Base-by-base conservation (phyloP, 164 flowering plant genomes). In the Amborella trichopoda region DNA sequence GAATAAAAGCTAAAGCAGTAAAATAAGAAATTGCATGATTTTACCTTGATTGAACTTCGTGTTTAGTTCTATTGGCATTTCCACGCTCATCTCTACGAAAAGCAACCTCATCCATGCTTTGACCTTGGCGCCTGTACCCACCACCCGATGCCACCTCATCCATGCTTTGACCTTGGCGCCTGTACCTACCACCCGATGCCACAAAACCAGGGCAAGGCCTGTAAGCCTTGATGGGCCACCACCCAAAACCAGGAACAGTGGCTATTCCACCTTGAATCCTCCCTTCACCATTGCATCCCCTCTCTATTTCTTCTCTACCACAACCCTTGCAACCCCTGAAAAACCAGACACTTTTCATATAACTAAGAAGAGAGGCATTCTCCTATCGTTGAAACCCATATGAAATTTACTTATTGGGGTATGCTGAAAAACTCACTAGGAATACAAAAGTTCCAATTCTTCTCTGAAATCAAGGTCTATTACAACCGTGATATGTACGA, bases 151-250 rank as follows among this genome's bases (percentile, higher is more conserved):
- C 89, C 68, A 86, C 93, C 56, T 90, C 94, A 64, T 90, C 98
- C 98, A 90, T 80, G 80, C 73, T 86, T 56, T 90, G 96, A 17
- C 98, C 98, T 1, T 41, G 73, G 25, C 98, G 67, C 56, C 68
- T 60, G 49, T 90, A 90, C 66, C 91, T 57, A 11, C 98, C 98
- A 63, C 98, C 98, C 33, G 89, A 69, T 9, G 81, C 94, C 36
- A 90, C 53, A 64, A 79, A 83, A 18, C 71, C 89, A 23, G 98
- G 93, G 46, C 96, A 86, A 42, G 98, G 96, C 71, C 96, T 66
- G 54, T 69, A 90, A 45, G 96, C 98, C 68, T 90, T 90, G 50
- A 90, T 90, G 0, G 98, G 98, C 98, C 98, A 86, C 98, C 98
- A 90, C 27, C 95, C 96, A 63, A 90, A 83, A 14, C 98, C 95